Evolutionary conservation across 1,284 basidiomycete species (phyloP).

Genomic region (Ceratobasidium sp.): DNA sequence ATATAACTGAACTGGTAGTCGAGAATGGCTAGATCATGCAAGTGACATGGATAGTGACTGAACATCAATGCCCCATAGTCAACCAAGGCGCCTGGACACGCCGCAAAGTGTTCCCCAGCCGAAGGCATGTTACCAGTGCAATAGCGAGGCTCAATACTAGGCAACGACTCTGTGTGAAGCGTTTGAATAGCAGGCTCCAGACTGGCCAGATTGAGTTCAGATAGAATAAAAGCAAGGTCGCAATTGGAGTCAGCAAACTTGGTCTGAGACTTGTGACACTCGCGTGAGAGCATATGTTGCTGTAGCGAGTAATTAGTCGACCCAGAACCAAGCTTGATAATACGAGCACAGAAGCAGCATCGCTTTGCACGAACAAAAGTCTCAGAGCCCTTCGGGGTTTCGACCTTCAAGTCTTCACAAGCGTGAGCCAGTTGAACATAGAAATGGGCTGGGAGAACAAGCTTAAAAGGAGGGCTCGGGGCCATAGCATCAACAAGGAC

Average conservation of each 20-base stretch:
- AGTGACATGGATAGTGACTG: slow-evolving; percentile 1
- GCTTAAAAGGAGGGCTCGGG: too few species aligned
- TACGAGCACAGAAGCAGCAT: neutral
- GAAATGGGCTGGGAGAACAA: neutral
- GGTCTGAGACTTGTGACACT: neutral
- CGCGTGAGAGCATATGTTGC: slow-evolving; percentile 1
- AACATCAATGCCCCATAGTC: neutral
- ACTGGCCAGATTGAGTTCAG: neutral
- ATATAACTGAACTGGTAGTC: neutral
- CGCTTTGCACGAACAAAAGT: neutral
- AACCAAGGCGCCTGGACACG: neutral
- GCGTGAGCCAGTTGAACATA: neutral
- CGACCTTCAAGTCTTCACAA: neutral
- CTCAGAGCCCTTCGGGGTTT: neutral
- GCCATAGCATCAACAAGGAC: too few species aligned
- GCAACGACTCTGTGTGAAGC: neutral
- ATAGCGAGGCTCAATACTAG: too few species aligned
- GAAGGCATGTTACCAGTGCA: too few species aligned
- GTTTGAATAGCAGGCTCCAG: neutral
- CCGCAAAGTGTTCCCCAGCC: neutral
- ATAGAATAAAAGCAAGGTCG: neutral
- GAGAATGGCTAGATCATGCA: neutral
- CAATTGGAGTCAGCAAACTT: neutral
- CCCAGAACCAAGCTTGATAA: neutral
- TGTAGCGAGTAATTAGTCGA: neutral